Percentiles rank a stretch among this genome's conserved stretches.
Conservation (phyloP, 352 stramenopile genomes). For the Thalassiosira livingstoniorum region DNA sequence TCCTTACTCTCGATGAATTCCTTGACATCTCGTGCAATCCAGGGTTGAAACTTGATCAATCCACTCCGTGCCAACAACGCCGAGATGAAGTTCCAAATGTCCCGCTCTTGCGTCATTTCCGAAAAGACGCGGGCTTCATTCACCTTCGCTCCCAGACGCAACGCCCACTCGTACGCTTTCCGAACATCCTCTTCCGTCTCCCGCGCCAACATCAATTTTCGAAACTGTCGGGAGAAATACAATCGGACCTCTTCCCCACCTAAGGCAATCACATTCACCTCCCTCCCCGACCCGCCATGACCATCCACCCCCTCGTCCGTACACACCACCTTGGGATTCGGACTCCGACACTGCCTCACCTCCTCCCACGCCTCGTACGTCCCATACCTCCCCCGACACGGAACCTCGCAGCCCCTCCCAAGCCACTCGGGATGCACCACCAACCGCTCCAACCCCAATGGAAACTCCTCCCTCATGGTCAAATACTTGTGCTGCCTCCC, state of each 20-base stretch:
- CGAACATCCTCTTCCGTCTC: not conserved
- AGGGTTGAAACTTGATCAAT: constrained; percentile 40
- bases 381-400: not conserved
- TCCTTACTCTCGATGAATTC: constrained; percentile 33
- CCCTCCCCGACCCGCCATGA: too few relatives aligned
- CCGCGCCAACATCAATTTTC: constrained; percentile 22
- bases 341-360: not conserved
- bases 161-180: constrained; percentile 39
- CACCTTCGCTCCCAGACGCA: constrained; percentile 36
- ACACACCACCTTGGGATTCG: constrained; percentile 1
- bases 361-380: constrained; percentile 32
- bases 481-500: not conserved
- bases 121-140: constrained; percentile 50
- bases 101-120: constrained; percentile 11
- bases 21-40: constrained; percentile 51
- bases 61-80: constrained; percentile 27
- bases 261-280: constrained; percentile 42
- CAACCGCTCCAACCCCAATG: constrained; percentile 17
- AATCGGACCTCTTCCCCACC: constrained; percentile 30
- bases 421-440: constrained; percentile 33
- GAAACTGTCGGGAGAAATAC: constrained; percentile 37
- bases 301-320: constrained; percentile 12
- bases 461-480: constrained; percentile 17
- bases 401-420: constrained; percentile 6
- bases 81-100: constrained; percentile 41